Percentiles rank a stretch among this genome's conserved stretches.
Conservation (phyloP, 345 rosid genomes). For the Salix exigua region DNA sequence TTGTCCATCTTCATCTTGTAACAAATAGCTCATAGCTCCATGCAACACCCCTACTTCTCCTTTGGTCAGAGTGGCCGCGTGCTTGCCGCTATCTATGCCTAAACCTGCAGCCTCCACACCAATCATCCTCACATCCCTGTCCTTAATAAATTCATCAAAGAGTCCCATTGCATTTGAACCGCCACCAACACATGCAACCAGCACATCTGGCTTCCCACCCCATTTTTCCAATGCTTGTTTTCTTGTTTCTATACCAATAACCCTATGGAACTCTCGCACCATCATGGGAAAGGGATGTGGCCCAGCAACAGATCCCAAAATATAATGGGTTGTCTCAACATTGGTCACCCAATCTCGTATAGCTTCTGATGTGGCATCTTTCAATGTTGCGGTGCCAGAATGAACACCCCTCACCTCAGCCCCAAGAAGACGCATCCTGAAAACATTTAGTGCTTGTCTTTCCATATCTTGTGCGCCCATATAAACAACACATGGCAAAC, state of each 20-base stretch:
- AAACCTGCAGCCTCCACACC: conserved; percentile 98
- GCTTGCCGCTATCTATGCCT: conserved; percentile 89
- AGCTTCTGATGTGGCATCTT: conserved; percentile 40
- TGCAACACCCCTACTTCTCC: conserved; percentile 92
- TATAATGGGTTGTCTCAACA: conserved; percentile 92
- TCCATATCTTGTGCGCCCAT: conserved; percentile 99
- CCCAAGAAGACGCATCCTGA: conserved; percentile 89
- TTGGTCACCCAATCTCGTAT: conserved; percentile 93
- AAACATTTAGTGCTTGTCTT: conserved; percentile 85
- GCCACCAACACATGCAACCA: conserved; percentile 91
- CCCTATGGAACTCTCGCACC: conserved; percentile 91
- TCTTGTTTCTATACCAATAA: conserved; percentile 88
- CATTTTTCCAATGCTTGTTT: conserved; percentile 83
- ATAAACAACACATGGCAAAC: conserved; percentile 69
- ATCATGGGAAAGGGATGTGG: conserved; percentile 98
- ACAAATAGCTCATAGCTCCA: conserved; percentile 95
- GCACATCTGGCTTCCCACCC: conserved; percentile 93
- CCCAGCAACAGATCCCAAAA: conserved; percentile 90
- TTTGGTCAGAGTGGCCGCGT: conserved; percentile 80
- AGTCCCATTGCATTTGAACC: conserved; percentile 96
- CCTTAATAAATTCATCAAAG: conserved; percentile 84
- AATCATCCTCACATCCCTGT: conserved; percentile 70
- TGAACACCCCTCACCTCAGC: conserved; percentile 58
- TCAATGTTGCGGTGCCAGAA: conserved; percentile 29
- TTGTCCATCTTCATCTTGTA: conserved; percentile 93